Percentiles rank a stretch among this genome's conserved stretches.
Conservation (phyloP, 2,329 filamentous ascomycete species). For the Pestalotiopsis sp. region DNA sequence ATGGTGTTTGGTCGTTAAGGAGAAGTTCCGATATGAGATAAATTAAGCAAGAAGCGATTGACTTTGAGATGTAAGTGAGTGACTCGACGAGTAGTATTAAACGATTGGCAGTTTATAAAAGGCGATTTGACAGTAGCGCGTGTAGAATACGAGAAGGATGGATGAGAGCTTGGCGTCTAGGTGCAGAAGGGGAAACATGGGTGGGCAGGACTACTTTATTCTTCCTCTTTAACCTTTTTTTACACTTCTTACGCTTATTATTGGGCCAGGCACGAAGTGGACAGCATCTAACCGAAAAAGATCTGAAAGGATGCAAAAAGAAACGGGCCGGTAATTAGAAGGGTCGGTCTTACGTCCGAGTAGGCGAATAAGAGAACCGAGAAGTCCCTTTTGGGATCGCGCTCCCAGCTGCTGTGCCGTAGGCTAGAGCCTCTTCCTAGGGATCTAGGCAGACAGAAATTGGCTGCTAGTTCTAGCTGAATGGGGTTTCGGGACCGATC, state of each 20-base stretch:
- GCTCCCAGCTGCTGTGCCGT: neutral
- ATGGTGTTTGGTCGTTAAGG: neutral
- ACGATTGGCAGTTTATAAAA: too few relatives aligned
- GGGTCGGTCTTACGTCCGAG: neutral
- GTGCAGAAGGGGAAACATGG: neutral
- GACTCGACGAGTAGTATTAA: too few relatives aligned
- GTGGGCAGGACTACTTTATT: neutral
- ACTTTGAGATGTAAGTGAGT: neutral
- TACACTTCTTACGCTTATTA: neutral
- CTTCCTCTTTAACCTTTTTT: neutral
- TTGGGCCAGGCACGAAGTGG: neutral
- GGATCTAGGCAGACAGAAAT: neutral
- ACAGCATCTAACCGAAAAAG: neutral
- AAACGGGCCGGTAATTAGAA: neutral
- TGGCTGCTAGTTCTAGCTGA: neutral
- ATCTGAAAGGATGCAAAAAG: neutral
- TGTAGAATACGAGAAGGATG: too few relatives aligned
- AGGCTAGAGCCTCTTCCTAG: neutral
- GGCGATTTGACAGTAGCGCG: too few relatives aligned
- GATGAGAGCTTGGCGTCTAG: too few relatives aligned
- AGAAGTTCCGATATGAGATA: neutral
- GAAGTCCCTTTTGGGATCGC: neutral
- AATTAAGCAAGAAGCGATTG: neutral
- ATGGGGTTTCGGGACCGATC: neutral
- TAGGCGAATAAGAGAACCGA: neutral